phyloP scores from a whole-genome alignment of 768 basidiomycete species.

The Phallus indusiatus region DNA sequence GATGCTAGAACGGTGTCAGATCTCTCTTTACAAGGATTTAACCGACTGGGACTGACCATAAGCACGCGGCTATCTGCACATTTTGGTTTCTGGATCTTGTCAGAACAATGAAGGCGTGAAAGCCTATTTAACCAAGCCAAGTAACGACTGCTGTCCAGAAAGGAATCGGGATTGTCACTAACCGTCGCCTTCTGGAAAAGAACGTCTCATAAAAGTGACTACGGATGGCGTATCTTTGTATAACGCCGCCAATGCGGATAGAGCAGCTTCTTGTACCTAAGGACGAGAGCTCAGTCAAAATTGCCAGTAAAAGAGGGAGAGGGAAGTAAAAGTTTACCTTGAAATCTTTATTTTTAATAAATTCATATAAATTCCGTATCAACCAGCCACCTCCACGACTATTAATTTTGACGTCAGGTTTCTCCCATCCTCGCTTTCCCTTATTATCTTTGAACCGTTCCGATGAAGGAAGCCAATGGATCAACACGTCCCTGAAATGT shows the following conservation, averaged over 20 bases:
- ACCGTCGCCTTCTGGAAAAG: conserved; percentile 33
- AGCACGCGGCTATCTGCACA: conserved; percentile 59
- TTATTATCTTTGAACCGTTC: conserved; percentile 49
- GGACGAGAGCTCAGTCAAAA: neutral
- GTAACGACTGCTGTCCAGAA: neutral
- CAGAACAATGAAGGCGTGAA: conserved; percentile 38
- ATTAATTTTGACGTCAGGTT: conserved; percentile 32
- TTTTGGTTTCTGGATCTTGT: conserved; percentile 51
- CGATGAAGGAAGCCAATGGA: conserved; percentile 52
- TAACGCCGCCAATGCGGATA: conserved; percentile 56
- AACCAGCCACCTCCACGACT: conserved; percentile 52
- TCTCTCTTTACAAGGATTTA: neutral
- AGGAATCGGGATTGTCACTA: conserved; percentile 2
- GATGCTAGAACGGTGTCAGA: conserved; percentile 29
- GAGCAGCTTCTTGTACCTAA: conserved; percentile 57
- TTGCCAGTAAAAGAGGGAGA: neutral
- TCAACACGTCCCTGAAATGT: conserved; percentile 39
- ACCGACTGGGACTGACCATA: conserved; percentile 37
- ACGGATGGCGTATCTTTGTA: conserved; percentile 51
- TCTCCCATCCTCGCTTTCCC: conserved; percentile 68
- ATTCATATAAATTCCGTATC: conserved; percentile 36
- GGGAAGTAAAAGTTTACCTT: conserved; percentile 33
- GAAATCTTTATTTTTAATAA: conserved; percentile 41
- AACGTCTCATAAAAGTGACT: conserved; percentile 39
- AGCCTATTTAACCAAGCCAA: conserved; percentile 17